Conservation (phyloP, 164 flowering plant species). For the Magnolia sinica region DNA sequence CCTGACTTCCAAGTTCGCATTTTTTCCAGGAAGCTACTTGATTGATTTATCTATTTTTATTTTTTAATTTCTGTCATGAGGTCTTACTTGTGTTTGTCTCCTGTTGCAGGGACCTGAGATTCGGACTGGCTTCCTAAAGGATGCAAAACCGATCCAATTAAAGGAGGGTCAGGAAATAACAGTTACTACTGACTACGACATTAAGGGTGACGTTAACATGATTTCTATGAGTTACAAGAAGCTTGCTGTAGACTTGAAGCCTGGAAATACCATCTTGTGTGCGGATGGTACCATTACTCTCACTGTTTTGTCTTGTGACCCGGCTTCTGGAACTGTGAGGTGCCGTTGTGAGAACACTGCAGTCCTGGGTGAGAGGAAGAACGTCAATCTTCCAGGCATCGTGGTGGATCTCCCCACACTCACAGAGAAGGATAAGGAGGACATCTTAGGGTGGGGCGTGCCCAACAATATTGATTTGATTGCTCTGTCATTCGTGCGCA, state of each 20-base stretch:
- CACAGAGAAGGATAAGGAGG: slow-evolving; percentile 85
- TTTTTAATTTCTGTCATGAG: not conserved
- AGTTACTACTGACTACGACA: slow-evolving; percentile 59
- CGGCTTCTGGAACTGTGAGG: slow-evolving; percentile 62
- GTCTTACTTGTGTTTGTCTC: not conserved
- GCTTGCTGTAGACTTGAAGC: slow-evolving; percentile 70
- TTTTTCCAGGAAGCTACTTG: not conserved
- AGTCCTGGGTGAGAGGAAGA: slow-evolving; percentile 71
- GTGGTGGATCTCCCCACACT: slow-evolving; percentile 87
- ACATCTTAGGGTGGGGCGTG: slow-evolving; percentile 77
- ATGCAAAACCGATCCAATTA: slow-evolving; percentile 68
- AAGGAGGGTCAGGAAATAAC: slow-evolving; percentile 80
- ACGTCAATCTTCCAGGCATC: slow-evolving; percentile 86
- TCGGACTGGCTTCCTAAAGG: slow-evolving; percentile 80
- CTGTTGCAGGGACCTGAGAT: slow-evolving; percentile 79
- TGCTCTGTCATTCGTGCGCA: slow-evolving; percentile 85
- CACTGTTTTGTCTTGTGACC: slow-evolving; percentile 64
- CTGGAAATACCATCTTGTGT: slow-evolving; percentile 69
- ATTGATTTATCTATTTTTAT: not conserved
- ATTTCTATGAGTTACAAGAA: slow-evolving; percentile 86
- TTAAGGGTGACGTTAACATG: slow-evolving; percentile 61
- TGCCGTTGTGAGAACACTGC: slow-evolving; percentile 87
- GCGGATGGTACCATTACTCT: slow-evolving; percentile 82
- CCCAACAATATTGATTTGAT: slow-evolving; percentile 87
- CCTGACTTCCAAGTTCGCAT: not conserved